Evolutionary conservation across 2,329 filamentous ascomycete species (phyloP).

Genomic region (Bipolaris victoriae): DNA sequence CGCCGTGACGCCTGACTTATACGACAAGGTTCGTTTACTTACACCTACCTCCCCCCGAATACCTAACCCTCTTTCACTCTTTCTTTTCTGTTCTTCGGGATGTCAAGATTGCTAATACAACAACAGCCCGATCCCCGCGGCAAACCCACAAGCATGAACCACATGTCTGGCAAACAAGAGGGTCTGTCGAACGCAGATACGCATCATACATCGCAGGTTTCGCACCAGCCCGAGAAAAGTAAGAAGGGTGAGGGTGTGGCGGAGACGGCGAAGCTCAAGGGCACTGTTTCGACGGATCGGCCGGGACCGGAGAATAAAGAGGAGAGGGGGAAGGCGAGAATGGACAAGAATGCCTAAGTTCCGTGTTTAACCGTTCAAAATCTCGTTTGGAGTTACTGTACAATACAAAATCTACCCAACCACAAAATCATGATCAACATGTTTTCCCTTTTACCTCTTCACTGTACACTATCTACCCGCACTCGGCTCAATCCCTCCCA

Average conservation of each 20-base stretch:
- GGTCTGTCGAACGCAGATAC: constrained; percentile 60
- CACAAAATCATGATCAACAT: too few relatives aligned
- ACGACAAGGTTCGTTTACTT: constrained; percentile 33
- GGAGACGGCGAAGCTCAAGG: constrained; percentile 60
- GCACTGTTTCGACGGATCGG: constrained; percentile 44
- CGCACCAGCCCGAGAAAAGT: constrained; percentile 55
- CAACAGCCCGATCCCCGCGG: constrained; percentile 40
- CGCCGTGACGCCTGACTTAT: constrained; percentile 30
- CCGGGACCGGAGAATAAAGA: constrained; percentile 43
- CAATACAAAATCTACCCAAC: too few relatives aligned
- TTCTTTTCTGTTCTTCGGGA: too few relatives aligned
- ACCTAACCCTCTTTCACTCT: too few relatives aligned
- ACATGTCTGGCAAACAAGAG: constrained; percentile 60
- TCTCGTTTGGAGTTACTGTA: too few relatives aligned
- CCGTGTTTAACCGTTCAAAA: too few relatives aligned
- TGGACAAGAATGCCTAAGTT: constrained; percentile 27
- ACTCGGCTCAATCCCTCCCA: not conserved
- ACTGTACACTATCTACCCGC: too few relatives aligned
- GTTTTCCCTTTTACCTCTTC: too few relatives aligned
- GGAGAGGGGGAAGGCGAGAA: constrained; percentile 36
- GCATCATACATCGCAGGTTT: constrained; percentile 55
- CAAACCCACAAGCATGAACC: constrained; percentile 44
- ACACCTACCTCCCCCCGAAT: not conserved
- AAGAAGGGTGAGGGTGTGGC: constrained; percentile 63
- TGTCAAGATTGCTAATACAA: not conserved